Base-by-base conservation (phyloP, 2,329 filamentous ascomycete genomes). In the Paracoccidioides lutzii region DNA sequence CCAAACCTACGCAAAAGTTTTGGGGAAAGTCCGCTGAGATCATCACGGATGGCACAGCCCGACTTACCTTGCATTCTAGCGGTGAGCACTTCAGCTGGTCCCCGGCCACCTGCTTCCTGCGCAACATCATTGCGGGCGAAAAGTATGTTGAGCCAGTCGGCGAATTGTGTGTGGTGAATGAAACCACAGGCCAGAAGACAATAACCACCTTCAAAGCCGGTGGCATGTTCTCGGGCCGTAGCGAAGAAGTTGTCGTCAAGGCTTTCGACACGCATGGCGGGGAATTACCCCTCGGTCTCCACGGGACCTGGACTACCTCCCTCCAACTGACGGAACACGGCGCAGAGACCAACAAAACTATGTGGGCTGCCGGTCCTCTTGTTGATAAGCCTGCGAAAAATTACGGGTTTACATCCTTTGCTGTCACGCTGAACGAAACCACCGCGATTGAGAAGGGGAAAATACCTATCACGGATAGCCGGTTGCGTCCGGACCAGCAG, bases 1-100 rank as follows among this genome's bases (percentile, higher is more conserved):
- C 93, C 0, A 84, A 87, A 56, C 93, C 93, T 0, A 85, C 86
- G 28, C 91, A 98, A 67, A 97, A 97, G 68, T 98, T 98, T 75
- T 97, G 93, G 93, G 93, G 93, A 55, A 97, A 97, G 75, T 91
- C 86, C 55, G 89, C 89, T 2, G 93, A 98, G 71, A 82, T 98
- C 59, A 93, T 88, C 58, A 97, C 90, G 0, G 91, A 96, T 55
- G 93, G 93, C 2, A 86, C 88, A 32, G 84, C 89, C 3, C 82
- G 90, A 51, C 77, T 96, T 42, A 82, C 84, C 42, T 75, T 98
- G 33, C 84, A 93, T 66, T 78, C 80, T 2, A 80, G 76, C 1
- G 87, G 88, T 55, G 91, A 97, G 67, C 79, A 83, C 58, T 98
- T 91, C 73, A 90, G 84, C 63, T 98, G 90, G 89, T 85, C 81